phyloP scores from a whole-genome alignment of 1,284 basidiomycete species.

The Ceratobasidium sp. region DNA sequence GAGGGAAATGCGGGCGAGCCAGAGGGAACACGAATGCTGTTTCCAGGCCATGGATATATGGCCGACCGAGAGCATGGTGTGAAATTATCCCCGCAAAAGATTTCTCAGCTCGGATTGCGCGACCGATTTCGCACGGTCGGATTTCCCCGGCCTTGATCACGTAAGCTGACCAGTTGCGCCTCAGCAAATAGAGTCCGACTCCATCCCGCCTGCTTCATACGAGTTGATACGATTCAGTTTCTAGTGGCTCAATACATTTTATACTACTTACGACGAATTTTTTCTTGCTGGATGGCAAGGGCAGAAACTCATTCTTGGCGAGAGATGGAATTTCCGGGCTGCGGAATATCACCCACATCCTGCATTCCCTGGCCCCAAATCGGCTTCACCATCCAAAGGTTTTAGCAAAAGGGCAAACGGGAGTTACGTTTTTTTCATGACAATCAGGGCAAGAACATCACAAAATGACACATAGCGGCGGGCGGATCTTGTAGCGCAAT shows the following conservation, averaged over 20 bases:
- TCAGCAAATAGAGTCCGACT: slow-evolving; percentile 25
- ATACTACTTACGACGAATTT: no score
- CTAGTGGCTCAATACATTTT: no score
- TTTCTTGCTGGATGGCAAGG: no score
- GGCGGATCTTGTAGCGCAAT: no score
- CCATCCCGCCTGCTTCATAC: background rate
- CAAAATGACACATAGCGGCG: no score
- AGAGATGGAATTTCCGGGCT: background rate
- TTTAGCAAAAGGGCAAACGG: no score
- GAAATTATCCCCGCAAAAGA: background rate
- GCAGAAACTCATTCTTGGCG: background rate
- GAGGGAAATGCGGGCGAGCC: background rate
- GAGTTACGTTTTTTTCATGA: background rate
- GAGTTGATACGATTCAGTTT: no score
- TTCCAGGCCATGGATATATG: background rate
- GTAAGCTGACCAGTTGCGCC: background rate
- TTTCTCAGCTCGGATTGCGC: slow-evolving; percentile 25
- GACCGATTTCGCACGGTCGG: slow-evolving; percentile 31
- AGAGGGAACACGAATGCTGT: background rate
- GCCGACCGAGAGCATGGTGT: background rate
- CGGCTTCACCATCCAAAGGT: no score
- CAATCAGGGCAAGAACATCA: no score
- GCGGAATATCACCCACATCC: background rate
- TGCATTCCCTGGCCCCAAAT: background rate
- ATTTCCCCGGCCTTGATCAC: slow-evolving; percentile 5